Percentiles rank a stretch among this genome's conserved stretches.
Evolutionary conservation across 257 asterid species (phyloP).

Genomic region (Penstemon davidsonii): DNA sequence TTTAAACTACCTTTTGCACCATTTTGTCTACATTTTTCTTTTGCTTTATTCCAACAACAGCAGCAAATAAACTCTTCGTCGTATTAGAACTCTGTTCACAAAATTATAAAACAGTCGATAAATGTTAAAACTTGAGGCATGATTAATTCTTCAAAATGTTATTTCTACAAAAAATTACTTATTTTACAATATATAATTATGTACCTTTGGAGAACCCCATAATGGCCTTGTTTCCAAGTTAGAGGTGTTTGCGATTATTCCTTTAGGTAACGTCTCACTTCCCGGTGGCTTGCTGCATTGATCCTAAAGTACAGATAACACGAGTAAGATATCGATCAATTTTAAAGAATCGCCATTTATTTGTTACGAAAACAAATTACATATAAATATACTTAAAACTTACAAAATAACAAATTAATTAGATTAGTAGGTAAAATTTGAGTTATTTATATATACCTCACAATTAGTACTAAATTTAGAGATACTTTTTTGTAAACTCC

Average conservation of each 20-base stretch:
- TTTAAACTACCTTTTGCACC: constrained; percentile 52
- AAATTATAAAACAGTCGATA: too few species aligned
- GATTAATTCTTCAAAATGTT: not conserved
- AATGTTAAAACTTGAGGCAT: too few species aligned
- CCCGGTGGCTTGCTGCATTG: constrained; percentile 61
- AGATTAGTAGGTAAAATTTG: not conserved
- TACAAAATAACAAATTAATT: not conserved
- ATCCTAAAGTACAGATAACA: constrained; percentile 44
- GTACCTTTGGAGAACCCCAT: constrained; percentile 88
- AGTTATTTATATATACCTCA: constrained; percentile 50
- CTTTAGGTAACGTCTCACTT: constrained; percentile 69
- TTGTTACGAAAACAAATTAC: not conserved
- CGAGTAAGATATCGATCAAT: not conserved
- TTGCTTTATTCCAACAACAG: constrained; percentile 78
- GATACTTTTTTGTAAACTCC: constrained; percentile 34
- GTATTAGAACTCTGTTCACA: constrained; percentile 45
- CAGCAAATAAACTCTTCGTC: constrained; percentile 56
- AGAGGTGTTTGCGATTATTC: constrained; percentile 64
- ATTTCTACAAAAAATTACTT: not conserved
- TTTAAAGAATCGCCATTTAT: too few species aligned
- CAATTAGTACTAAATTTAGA: constrained; percentile 31
- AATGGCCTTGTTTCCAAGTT: constrained; percentile 75
- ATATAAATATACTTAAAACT: not conserved
- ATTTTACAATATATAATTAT: not conserved
- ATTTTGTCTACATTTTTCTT: constrained; percentile 58